Conservation (phyloP, 2,329 filamentous ascomycete species). For the Chaetomium olivaceum region DNA sequence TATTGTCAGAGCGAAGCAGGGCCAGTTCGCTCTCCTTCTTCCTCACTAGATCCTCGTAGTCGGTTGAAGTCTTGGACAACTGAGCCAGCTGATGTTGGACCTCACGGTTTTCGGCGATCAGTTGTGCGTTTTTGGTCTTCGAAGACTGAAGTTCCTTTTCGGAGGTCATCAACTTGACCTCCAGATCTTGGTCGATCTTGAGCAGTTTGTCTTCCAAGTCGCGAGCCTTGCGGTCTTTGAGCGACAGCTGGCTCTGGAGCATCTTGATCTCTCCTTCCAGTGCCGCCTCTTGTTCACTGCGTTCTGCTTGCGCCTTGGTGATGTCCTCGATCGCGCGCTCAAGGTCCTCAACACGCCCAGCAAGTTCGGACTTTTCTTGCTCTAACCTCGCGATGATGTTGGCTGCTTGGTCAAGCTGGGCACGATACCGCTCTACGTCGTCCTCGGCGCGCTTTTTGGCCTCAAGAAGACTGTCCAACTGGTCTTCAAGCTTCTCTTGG, state of each 20-base stretch:
- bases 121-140: slow-evolving; percentile 72
- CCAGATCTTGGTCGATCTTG: slow-evolving; percentile 83
- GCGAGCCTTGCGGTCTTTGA: slow-evolving; percentile 87
- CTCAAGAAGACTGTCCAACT: slow-evolving; percentile 83
- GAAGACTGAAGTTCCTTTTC: slow-evolving; percentile 77
- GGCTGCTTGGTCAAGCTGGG: slow-evolving; percentile 88
- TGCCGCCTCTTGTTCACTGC: slow-evolving; percentile 72
- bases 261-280: slow-evolving; percentile 85
- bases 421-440: slow-evolving; percentile 74
- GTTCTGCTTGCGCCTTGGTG: slow-evolving; percentile 68
- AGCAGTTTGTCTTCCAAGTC: slow-evolving; percentile 84
- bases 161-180: slow-evolving; percentile 75
- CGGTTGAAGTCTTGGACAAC: slow-evolving; percentile 86
- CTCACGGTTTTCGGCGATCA: slow-evolving; percentile 76
- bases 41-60: slow-evolving; percentile 90
- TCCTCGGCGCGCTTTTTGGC: slow-evolving; percentile 88
- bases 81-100: slow-evolving; percentile 84
- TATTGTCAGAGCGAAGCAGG: slow-evolving; percentile 80
- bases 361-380: slow-evolving; percentile 76
- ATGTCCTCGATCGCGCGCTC: slow-evolving; percentile 71
- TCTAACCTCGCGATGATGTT: slow-evolving; percentile 83
- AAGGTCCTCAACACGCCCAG: slow-evolving; percentile 65
- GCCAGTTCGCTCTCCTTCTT: slow-evolving; percentile 92
- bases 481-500: slow-evolving; percentile 89
- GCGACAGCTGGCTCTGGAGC: slow-evolving; percentile 81